Evolutionary conservation across 2,329 filamentous ascomycete genomes (phyloP), one percentile per base, ranked within the genome.

Genomic region (Ascochyta fabae): DNA sequence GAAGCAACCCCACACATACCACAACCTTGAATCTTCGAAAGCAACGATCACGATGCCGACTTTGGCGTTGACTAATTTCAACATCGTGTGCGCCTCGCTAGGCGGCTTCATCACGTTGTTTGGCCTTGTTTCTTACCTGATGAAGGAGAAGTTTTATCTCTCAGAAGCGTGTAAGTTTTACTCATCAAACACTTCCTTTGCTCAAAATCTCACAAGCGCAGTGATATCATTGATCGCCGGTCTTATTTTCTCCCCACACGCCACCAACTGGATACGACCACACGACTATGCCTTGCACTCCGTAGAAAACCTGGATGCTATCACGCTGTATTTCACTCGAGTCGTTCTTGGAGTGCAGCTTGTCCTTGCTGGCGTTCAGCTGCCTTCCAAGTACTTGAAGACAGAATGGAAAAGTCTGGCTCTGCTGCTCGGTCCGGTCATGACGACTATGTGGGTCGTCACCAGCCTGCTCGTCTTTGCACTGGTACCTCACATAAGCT

Each of bases 61-160:
- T 39, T 79, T 92, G 39, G 82, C 83, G 6, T 68, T 89, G 31
- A 87, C 84, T 60, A 89, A 92, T 73, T 96, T 96, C 81, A 96
- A 96, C 76, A 89, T 95, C 61, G 85, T 92, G 50, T 87, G 91
- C 71, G 88, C 90, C 48, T 84, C 91, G 7, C 77, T 96, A 12
- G 93, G 93, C 13, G 93, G 91, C 1, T 97, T 96, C 78, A 87
- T 97, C 59, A 92, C 91, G 0, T 65, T 96, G n/a, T 97, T 96
- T 69, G 92, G 92, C 3, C 79, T 97, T 39, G 91, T 97, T 0
- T 96, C 92, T 0, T 96, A 92, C 71, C 83, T 96, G 16, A 83
- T 91, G 70, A 96, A 97, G 72, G 93, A 96, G 78, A 89, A 87
- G 54, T 94, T 91, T 71, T 96, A 96, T 73, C 83, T 97, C 1